Conservation (phyloP, 2,329 filamentous ascomycete genomes). For the Endoconidiophora polonica region DNA sequence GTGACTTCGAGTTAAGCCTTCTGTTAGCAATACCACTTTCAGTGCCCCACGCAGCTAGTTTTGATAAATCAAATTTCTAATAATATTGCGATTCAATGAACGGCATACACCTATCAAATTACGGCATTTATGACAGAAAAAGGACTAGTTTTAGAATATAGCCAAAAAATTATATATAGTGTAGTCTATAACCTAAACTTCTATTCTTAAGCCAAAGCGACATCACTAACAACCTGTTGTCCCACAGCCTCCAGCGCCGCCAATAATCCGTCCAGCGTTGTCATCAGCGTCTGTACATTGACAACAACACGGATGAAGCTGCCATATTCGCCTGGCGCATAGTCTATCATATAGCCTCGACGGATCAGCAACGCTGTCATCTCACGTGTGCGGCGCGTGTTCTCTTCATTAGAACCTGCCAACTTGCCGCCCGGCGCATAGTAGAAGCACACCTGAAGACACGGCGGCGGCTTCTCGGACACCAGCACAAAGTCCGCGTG, state of each 20-base stretch:
- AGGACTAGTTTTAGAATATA: not conserved
- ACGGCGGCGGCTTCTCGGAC: constrained; percentile 62
- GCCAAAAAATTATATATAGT: not conserved
- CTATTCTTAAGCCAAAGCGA: not conserved
- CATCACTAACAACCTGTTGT: constrained; percentile 14
- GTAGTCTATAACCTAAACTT: not conserved
- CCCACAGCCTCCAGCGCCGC: constrained; percentile 35
- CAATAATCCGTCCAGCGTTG: constrained; percentile 36
- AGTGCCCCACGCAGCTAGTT: too few species aligned
- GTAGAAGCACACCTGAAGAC: constrained; percentile 91
- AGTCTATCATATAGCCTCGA: constrained; percentile 44
- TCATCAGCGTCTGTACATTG: constrained; percentile 35
- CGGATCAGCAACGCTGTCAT: constrained; percentile 32
- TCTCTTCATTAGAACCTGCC: constrained; percentile 24
- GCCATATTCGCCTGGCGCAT: constrained; percentile 38
- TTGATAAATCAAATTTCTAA: too few species aligned
- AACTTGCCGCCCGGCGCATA: constrained; percentile 37
- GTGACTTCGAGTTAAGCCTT: too few species aligned
- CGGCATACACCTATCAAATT: too few species aligned
- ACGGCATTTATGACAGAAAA: not conserved
- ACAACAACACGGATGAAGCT: constrained; percentile 44
- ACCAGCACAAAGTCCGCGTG: constrained; percentile 52
- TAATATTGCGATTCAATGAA: too few species aligned
- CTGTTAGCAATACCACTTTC: too few species aligned
- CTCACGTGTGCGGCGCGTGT: constrained; percentile 31